A percentile compares a stretch with the other conserved stretches of the same genome.
Evolutionary conservation across 306 rosid genomes (phyloP).

Genomic region (Quercus rubra): DNA sequence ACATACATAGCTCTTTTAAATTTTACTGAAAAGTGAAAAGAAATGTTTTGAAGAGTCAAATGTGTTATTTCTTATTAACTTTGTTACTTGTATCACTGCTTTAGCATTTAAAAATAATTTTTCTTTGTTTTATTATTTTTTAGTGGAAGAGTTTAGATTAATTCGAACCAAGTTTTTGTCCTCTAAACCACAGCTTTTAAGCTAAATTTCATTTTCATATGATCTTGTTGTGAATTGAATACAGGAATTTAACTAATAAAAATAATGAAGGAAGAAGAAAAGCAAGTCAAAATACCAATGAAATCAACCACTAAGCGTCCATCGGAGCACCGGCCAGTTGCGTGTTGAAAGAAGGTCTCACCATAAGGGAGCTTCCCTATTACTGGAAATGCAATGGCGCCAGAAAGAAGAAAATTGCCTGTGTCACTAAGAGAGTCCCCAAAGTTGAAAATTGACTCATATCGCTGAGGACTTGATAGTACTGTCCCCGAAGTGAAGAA

Average conservation of each 20-base stretch:
- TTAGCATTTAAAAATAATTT: not conserved
- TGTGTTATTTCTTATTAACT: too few relatives aligned
- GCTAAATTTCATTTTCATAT: too few relatives aligned
- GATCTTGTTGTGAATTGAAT: too few relatives aligned
- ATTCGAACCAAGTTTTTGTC: too few relatives aligned
- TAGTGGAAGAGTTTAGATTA: too few relatives aligned
- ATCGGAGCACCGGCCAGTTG: conserved; percentile 69
- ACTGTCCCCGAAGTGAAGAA: conserved; percentile 9
- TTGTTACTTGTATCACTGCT: not conserved
- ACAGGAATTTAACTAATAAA: not conserved
- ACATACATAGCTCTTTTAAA: too few relatives aligned
- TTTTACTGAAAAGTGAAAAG: too few relatives aligned
- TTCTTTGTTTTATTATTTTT: not conserved
- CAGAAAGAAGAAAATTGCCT: conserved; percentile 57
- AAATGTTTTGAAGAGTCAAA: too few relatives aligned
- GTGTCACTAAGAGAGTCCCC: conserved; percentile 88
- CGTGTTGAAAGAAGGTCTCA: conserved; percentile 54
- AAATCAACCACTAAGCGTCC: conserved; percentile 72
- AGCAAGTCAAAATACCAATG: conserved; percentile 39
- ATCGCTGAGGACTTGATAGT: conserved; percentile 25
- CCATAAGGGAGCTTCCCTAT: conserved; percentile 72
- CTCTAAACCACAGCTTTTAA: too few relatives aligned
- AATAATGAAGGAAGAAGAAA: too few relatives aligned
- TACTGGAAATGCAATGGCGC: conserved; percentile 39
- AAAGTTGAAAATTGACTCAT: conserved; percentile 57